Base-by-base conservation (phyloP, 192 early-diverging fungal genomes). In the Gonapodya sp. region DNA sequence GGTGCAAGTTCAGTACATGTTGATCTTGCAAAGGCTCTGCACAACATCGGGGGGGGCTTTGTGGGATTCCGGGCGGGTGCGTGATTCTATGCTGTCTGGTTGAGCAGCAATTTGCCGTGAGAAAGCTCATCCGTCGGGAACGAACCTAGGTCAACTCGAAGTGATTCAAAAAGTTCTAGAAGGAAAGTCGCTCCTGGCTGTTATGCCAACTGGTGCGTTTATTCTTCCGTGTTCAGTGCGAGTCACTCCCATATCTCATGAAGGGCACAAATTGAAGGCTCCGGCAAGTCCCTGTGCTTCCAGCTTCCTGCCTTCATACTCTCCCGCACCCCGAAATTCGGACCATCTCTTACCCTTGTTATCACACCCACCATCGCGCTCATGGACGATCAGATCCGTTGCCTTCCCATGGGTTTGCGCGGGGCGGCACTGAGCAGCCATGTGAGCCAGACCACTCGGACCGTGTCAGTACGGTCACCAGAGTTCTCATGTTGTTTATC, bases 321-420 rank as follows among this genome's bases (percentile, higher is more conserved):
- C 32, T 35, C 79, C 0, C 14, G 73, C 16, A 0, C 83, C 1
- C 78, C 82, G 31, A 35, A 81, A 31, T 89, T 87, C 0, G 86
- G 86, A 0, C 75, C 75, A 18, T 16, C 18, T 33, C 73, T 94
- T 35, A 93, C 91, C 18, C 74, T 96, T 35, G 95, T 96, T 1
- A 87, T 96, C 18, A 94, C 92, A 0, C 95, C 95, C 1, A 91
- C 92, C 80, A 86, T 96, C 33, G 92, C 94, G 1, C 87, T 96
- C 1, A 96, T 96, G 94, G 88, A 93, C 36, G 95, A 96, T 82
- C 95, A 96, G 83, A 86, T 95, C 35, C 87, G 87, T 30, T 88
- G 89, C 36, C 79, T 96, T 46, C 92, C 92, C 0, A 46, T 82
- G 1, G 86, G 85, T 1, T 83, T 95, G 0, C 83, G 86, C 46